Conservation (phyloP, 2,329 filamentous ascomycete genomes). For the Pseudocercospora fijiensis region DNA sequence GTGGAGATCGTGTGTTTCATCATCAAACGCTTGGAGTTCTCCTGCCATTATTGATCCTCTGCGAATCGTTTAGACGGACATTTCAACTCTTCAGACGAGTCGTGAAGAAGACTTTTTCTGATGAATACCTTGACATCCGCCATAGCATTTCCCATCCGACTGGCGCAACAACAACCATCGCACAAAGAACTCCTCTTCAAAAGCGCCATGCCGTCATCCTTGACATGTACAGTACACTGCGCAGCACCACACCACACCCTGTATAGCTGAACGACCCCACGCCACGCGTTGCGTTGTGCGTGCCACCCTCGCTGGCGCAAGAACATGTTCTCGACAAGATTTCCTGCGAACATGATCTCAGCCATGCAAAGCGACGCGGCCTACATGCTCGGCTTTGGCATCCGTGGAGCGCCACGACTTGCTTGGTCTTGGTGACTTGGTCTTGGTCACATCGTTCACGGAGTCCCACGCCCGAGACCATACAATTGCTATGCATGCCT, state of each 20-base stretch:
- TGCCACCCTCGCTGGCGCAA: neutral
- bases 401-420: neutral
- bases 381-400: neutral
- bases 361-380: conserved; percentile 1
- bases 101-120: too few relatives aligned
- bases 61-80: neutral
- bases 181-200: neutral
- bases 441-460: too few relatives aligned
- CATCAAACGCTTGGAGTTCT: neutral
- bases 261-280: neutral
- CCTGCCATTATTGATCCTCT: neutral
- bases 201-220: neutral
- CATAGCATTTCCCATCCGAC: neutral
- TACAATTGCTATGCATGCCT: too few relatives aligned
- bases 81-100: too few relatives aligned
- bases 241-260: neutral
- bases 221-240: neutral
- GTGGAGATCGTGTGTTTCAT: neutral
- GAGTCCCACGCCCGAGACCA: too few relatives aligned
- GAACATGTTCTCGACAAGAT: neutral
- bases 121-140: too few relatives aligned
- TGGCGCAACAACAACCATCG: neutral
- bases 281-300: neutral
- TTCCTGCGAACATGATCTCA: neutral
- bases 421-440: too few relatives aligned